These are phyloP conservation scores for Elongisporangium senticosum DNA, from an alignment of 352 stramenopile genomes.

Conservation along the genomic window DNA sequence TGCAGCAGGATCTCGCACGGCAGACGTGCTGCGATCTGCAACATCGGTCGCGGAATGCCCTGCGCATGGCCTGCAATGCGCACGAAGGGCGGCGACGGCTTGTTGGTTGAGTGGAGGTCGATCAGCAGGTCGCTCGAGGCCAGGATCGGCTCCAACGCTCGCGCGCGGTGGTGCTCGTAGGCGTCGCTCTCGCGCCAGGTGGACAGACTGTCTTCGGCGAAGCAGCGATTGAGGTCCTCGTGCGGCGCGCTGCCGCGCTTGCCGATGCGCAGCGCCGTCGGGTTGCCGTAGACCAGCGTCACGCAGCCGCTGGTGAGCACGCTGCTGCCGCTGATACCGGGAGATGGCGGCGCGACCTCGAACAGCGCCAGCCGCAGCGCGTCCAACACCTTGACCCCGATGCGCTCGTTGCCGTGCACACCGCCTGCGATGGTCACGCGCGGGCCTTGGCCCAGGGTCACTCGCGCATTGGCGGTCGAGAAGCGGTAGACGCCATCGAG, in stretches of 20 bases:
- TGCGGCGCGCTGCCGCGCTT: constrained; percentile 46
- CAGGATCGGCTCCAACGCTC: constrained; percentile 49
- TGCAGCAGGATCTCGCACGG: constrained; percentile 56
- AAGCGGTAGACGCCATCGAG: constrained; percentile 47
- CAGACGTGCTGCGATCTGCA: constrained; percentile 28
- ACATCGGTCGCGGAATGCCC: constrained; percentile 16
- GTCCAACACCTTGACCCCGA: constrained; percentile 59
- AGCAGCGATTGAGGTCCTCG: constrained; percentile 69
- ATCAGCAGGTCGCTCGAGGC: constrained; percentile 51
- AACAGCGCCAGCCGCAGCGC: constrained; percentile 43
- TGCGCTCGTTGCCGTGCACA: constrained; percentile 75
- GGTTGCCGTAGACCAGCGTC: constrained; percentile 65
- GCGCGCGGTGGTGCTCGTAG: constrained; percentile 54
- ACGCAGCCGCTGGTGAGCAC: constrained; percentile 25
- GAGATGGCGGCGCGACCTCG: constrained; percentile 12
- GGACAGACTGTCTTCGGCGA: constrained; percentile 29
- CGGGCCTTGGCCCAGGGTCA: constrained; percentile 10
- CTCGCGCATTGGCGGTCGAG: constrained; percentile 4
- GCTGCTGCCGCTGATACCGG: not conserved
- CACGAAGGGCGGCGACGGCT: constrained; percentile 60
- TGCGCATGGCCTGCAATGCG: constrained; percentile 38
- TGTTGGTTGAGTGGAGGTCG: constrained; percentile 79
- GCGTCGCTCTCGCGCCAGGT: not conserved
- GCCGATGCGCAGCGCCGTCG: constrained; percentile 38
- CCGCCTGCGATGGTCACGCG: constrained; percentile 59